Percentiles rank a stretch among this genome's conserved stretches.
Conservation (phyloP, 495 filamentous ascomycete species). For the Parachaetomium inaequale region DNA sequence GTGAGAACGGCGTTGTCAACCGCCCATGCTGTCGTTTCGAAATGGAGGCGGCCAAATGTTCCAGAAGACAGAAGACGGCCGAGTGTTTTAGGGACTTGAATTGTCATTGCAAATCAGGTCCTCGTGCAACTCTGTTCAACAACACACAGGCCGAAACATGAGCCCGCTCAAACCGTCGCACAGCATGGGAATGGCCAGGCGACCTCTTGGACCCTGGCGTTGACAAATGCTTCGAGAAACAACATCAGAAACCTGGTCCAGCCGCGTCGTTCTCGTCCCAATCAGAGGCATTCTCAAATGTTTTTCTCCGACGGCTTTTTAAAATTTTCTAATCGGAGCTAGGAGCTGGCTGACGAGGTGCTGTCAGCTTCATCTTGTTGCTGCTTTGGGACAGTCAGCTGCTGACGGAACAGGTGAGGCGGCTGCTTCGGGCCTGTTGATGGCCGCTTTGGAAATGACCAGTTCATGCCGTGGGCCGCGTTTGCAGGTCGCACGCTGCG, state of each 20-base stretch:
- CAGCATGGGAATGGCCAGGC: neutral
- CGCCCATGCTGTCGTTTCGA: neutral
- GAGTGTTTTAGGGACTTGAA: neutral
- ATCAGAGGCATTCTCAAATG: neutral
- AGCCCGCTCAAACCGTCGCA: neutral
- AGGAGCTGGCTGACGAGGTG: neutral
- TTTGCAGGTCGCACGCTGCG: slow-evolving; percentile 3
- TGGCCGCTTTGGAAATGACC: neutral
- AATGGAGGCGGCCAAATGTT: no score
- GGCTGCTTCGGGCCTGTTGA: neutral
- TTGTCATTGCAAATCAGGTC: neutral
- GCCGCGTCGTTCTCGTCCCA: slow-evolving; percentile 1
- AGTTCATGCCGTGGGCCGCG: slow-evolving; percentile 3
- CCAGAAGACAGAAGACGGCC: neutral
- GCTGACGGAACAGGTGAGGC: neutral
- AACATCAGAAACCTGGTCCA: neutral
- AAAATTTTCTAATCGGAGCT: neutral
- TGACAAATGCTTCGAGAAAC: slow-evolving; percentile 3
- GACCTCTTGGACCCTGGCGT: neutral
- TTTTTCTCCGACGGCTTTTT: neutral
- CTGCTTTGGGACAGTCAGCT: slow-evolving; percentile 1
- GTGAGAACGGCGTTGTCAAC: neutral
- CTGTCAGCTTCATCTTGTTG: slow-evolving; percentile 8
- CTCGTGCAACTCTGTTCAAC: neutral
- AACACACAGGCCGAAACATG: neutral